A percentile compares a stretch with the other conserved stretches of the same genome.
Evolutionary conservation across 108 stramenopile species (phyloP).

Genomic region (Skeletonema costatum): DNA sequence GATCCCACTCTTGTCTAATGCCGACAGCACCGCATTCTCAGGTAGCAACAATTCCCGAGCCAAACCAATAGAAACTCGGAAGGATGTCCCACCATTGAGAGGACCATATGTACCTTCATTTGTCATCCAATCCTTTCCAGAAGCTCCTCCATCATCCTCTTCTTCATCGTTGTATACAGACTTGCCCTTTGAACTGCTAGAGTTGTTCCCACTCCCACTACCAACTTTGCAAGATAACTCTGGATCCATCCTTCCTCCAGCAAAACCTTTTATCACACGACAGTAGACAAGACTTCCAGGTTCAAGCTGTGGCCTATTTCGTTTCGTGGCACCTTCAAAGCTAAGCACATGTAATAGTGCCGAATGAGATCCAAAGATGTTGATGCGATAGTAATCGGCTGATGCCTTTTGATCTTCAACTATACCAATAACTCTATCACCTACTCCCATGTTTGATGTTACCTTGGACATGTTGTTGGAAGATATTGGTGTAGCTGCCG

Average conservation of each 20-base stretch:
- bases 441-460: constrained; percentile 26
- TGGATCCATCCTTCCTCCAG: constrained; percentile 58
- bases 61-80: constrained; percentile 68
- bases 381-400: constrained; percentile 77
- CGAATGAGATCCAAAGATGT: constrained; percentile 75
- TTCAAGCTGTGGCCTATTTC: constrained; percentile 75
- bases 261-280: constrained; percentile 49
- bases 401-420: constrained; percentile 78
- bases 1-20: constrained; percentile 51
- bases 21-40: constrained; percentile 59
- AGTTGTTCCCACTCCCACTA: constrained; percentile 2
- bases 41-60: constrained; percentile 73
- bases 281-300: constrained; percentile 75
- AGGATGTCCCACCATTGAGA: constrained; percentile 67
- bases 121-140: constrained; percentile 87
- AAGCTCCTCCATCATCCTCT: constrained; percentile 62
- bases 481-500: constrained; percentile 1
- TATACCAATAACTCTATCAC: constrained; percentile 83
- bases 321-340: constrained; percentile 87
- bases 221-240: constrained; percentile 72
- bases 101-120: constrained; percentile 84
- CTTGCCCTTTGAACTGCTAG: not conserved
- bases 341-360: constrained; percentile 61
- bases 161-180: constrained; percentile 32
- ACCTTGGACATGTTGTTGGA: constrained; percentile 9